These are phyloP conservation scores for Solanum ahanhuiri DNA, from an alignment of 257 asterid genomes.

Conservation along the genomic window DNA sequence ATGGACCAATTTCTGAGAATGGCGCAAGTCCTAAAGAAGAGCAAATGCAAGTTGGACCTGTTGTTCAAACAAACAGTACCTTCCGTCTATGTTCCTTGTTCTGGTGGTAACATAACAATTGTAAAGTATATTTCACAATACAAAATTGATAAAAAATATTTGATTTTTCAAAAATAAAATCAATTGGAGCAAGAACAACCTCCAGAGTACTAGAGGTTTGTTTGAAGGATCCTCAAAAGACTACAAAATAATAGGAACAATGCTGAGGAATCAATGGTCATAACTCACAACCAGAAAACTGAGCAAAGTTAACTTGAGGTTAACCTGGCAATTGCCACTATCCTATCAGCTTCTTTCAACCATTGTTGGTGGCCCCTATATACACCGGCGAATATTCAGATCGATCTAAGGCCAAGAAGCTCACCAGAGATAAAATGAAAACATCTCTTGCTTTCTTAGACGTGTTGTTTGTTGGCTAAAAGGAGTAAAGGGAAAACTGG, in stretches of 20 bases:
- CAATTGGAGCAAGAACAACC: background rate
- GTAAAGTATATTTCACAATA: too few species aligned
- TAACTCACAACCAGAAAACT: background rate
- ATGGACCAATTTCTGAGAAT: too few species aligned
- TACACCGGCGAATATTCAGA: background rate
- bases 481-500: background rate
- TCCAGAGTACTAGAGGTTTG: background rate
- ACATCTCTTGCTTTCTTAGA: background rate
- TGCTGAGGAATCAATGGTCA: background rate
- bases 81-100: too few species aligned
- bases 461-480: background rate
- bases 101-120: too few species aligned
- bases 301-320: background rate
- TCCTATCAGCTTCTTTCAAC: background rate
- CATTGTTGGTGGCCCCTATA: background rate
- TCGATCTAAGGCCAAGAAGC: background rate
- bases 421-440: background rate
- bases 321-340: background rate
- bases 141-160: background rate
- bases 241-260: background rate
- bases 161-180: too few species aligned
- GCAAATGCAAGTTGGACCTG: too few species aligned
- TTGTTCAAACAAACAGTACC: too few species aligned
- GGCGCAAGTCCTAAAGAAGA: too few species aligned
- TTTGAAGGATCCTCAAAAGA: background rate